Evolutionary conservation across 1,284 basidiomycete species (phyloP).

Genomic region (Cutaneotrichosporon sp.): DNA sequence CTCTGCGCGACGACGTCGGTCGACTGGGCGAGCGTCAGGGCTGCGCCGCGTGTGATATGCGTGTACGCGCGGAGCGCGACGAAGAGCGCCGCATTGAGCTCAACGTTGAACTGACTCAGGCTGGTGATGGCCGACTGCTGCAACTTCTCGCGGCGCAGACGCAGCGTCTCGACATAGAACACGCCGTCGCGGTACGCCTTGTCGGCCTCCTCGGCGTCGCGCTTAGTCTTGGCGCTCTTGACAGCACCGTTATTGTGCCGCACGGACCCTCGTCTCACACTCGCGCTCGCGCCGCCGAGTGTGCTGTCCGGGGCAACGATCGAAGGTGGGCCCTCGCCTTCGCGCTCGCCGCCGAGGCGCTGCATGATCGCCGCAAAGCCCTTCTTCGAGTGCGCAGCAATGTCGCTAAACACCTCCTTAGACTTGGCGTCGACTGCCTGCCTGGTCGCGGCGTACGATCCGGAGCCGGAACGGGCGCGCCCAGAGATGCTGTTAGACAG

Average conservation of each 20-base stretch:
- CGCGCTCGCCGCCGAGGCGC: slow-evolving; percentile 47
- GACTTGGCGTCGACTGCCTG: slow-evolving; percentile 32
- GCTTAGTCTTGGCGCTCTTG: slow-evolving; percentile 72
- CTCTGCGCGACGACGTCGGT: slow-evolving; percentile 53
- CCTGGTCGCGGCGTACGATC: slow-evolving; percentile 14
- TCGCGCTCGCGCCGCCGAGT: background rate
- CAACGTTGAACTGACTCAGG: slow-evolving; percentile 73
- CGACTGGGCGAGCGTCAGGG: slow-evolving; percentile 59
- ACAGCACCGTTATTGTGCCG: slow-evolving; percentile 55
- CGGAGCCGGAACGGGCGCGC: slow-evolving; percentile 35
- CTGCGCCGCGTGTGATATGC: slow-evolving; percentile 63
- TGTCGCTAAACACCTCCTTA: slow-evolving; percentile 51
- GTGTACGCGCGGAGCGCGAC: slow-evolving; percentile 67
- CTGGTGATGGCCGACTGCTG: slow-evolving; percentile 81
- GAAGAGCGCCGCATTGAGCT: slow-evolving; percentile 68
- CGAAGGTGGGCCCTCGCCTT: slow-evolving; percentile 19
- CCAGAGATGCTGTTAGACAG: background rate
- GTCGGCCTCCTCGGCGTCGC: slow-evolving; percentile 93
- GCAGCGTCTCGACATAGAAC: slow-evolving; percentile 89
- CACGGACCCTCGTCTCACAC: slow-evolving; percentile 12
- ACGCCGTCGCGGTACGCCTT: slow-evolving; percentile 88
- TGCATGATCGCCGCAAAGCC: slow-evolving; percentile 51
- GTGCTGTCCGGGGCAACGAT: slow-evolving; percentile 26
- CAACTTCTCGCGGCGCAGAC: slow-evolving; percentile 76
- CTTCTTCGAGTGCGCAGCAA: slow-evolving; percentile 50